These are phyloP conservation scores for Umbellularia californica DNA, from an alignment of 164 flowering plant genomes.

Conservation along the genomic window DNA sequence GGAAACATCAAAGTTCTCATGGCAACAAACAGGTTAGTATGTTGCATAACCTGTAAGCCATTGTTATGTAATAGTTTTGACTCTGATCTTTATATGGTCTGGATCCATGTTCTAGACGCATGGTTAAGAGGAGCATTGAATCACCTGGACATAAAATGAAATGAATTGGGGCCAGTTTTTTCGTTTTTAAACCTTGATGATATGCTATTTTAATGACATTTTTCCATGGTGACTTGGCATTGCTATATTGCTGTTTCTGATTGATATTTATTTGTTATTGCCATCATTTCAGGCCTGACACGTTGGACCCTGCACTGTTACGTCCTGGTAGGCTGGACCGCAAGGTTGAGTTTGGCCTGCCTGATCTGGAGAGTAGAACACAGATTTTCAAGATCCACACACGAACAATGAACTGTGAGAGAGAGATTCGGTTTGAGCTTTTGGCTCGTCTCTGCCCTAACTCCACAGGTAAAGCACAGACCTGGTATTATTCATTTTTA, in stretches of 20 bases:
- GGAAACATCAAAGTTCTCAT: slow-evolving; percentile 91
- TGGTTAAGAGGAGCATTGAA: neutral
- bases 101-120: neutral
- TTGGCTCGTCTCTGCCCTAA: slow-evolving; percentile 96
- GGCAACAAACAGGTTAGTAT: slow-evolving; percentile 71
- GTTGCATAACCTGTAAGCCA: neutral
- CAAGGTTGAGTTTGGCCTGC: slow-evolving; percentile 85
- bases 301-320: slow-evolving; percentile 87
- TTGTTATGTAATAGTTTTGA: neutral
- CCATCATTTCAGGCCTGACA: slow-evolving; percentile 73
- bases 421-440: slow-evolving; percentile 80
- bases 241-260: neutral
- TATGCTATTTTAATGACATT: neutral
- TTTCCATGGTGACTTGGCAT: neutral
- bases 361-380: slow-evolving; percentile 76
- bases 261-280: neutral
- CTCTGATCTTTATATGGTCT: neutral
- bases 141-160: neutral
- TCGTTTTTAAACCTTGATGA: too few species aligned
- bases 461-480: slow-evolving; percentile 66
- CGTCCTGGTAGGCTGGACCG: slow-evolving; percentile 94
- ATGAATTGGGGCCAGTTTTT: neutral
- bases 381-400: slow-evolving; percentile 73
- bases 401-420: neutral
- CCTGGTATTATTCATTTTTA: neutral